Evolutionary conservation across 129 eudicot genomes (phyloP), one percentile per base, ranked within the genome.

Genomic region (Saposhnikovia divaricata): DNA sequence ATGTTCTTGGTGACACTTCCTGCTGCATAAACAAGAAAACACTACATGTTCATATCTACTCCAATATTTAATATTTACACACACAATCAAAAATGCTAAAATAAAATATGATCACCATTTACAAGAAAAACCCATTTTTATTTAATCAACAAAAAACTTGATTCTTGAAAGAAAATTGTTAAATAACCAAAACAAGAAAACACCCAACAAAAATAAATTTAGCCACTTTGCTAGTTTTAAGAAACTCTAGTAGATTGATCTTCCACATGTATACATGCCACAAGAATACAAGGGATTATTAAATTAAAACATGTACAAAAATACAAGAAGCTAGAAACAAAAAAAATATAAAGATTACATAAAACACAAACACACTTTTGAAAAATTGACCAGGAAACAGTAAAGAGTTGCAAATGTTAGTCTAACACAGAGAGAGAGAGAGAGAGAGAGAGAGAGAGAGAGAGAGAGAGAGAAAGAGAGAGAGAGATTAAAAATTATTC

Each of bases 1-100:
- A 75, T 27, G 78, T 75, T 51, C 61, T 51, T 45, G 78, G 78
- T 25, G 78, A 75, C 18, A 75, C 61, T 40, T 75, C 78, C 39
- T 75, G 78, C 78, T 75, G 78, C n/a, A 45, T 25, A n/a, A 15
- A 75, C 38, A 27, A 45, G 5, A 34, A 34, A 34, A 46, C 9
- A 16, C 10, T 45, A 69, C 6, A 28, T 27, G 19, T 25, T 68
- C 11, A 69, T 69, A 16, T 16, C 47, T 23, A 68, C 68, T 68
- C 43, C 15, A 31, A 12, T 3, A 43, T 66, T 27, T 10, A 31
- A 12, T 10, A 43, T 66, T 27, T 10, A 27, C 2, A 66, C 25
- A 68, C 9, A 12, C 42, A 68, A 27, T 25, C 2, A 18, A 16
- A 72, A 42, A 72, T 42, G 13, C 10, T 11, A n/a, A n/a, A 40